Base-by-base conservation (phyloP, 164 flowering plant species). In the Berberis vulgaris region DNA sequence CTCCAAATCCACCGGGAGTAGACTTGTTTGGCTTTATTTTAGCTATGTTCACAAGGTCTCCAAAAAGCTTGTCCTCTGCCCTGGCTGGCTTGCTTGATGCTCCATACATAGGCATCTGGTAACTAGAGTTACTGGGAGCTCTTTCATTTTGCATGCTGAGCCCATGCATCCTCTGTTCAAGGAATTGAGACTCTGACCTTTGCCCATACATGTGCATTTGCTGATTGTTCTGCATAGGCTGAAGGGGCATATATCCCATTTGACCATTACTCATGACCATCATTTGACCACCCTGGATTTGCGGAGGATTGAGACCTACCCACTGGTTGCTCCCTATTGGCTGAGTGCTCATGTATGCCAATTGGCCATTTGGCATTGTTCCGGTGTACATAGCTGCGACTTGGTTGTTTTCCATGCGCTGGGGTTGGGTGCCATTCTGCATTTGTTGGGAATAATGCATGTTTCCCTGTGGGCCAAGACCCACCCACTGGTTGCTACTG, bases 61-160 rank as follows among this genome's bases (percentile, higher is more conserved):
- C 99, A 73, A 94, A 94, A 42, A 94, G 74, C 79, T 86, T 94
- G 65, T 94, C 97, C 77, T 89, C 96, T 47, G 91, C 86, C 69
- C 82, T 94, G 44, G 82, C 52, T 41, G 89, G 89, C 78, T 73
- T 88, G 7, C 89, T 77, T 1, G 87, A 83, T 45, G 73, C 62
- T 54, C 77, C 84, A 0, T 83, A 78, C 9, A 85, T 64, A 44
- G 79, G 44, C 8, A 8, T 57, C 9, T 3, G 44, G 9, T 57
- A 57, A 7, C 44, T 40, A 3, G 81, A 74, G 11, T 82, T 80
- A 58, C 73, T 80, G 74, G 73, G 54, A 52, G 75, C 68, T 41
- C 73, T 72, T 52, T 78, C 84, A 63, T 86, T 83, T 63, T 81
- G 85, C 69, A 85, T 53, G 7, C 95, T 79, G 9, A 89, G 72